phyloP scores from a whole-genome alignment of 2,329 filamentous ascomycete species.

The Neofusicoccum sp. region DNA sequence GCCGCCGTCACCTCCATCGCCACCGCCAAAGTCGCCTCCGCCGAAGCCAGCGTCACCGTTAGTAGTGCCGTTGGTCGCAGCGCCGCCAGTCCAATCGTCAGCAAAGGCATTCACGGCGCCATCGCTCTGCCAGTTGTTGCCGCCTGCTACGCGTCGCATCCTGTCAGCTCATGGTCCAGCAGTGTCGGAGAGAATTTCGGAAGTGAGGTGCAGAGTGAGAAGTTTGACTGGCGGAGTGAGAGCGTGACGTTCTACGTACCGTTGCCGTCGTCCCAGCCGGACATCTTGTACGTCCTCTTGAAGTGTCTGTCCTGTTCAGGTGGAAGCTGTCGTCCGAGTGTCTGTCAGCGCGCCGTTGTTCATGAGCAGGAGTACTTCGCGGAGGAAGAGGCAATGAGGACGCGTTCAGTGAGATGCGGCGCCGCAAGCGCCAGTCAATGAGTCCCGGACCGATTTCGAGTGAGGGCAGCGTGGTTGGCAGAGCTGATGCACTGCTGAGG shows the following conservation, averaged over 20 bases:
- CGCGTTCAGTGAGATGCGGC: neutral
- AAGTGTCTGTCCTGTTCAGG: neutral
- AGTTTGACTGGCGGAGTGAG: neutral
- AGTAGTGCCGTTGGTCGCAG: neutral
- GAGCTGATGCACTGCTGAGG: too few species aligned
- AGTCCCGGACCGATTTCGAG: too few species aligned
- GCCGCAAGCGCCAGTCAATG: too few species aligned
- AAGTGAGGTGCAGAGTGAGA: neutral
- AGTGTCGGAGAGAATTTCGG: neutral
- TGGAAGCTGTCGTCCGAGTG: neutral
- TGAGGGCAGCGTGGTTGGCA: too few species aligned
- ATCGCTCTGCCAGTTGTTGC: neutral
- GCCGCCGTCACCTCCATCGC: neutral
- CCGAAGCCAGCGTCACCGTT: conserved; percentile 3
- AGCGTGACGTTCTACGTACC: neutral
- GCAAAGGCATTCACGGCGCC: neutral
- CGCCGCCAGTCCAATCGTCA: neutral
- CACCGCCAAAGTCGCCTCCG: neutral
- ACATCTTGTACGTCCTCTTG: neutral
- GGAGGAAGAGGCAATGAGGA: neutral
- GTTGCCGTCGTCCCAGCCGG: neutral
- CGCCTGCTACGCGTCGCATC: neutral
- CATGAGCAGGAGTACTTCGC: neutral
- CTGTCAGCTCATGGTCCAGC: neutral
- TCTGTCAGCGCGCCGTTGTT: neutral